Evolutionary conservation across 352 stramenopile genomes (phyloP).

Genomic region (Phytophthora lateralis): DNA sequence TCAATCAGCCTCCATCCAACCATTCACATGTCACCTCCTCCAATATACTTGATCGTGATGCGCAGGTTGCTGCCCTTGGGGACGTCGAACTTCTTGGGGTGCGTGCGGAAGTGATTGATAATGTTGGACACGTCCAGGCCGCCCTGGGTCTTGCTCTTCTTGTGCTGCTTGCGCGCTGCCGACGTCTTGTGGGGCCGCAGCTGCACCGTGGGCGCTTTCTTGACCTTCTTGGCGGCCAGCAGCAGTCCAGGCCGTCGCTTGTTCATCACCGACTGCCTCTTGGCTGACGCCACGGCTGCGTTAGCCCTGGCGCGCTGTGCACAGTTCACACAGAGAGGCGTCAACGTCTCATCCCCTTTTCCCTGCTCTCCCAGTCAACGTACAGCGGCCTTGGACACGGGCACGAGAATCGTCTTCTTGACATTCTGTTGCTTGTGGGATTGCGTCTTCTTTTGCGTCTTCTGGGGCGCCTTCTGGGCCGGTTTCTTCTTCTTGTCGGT

Average conservation of each 20-base stretch:
- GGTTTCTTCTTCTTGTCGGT: slow-evolving; percentile 19
- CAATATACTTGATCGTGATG: slow-evolving; percentile 82
- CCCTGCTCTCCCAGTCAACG: slow-evolving; percentile 7
- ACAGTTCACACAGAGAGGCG: background rate
- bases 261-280: slow-evolving; percentile 76
- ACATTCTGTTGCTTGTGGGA: slow-evolving; percentile 65
- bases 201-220: slow-evolving; percentile 40
- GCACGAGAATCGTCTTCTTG: slow-evolving; percentile 77
- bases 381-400: slow-evolving; percentile 67
- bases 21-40: background rate
- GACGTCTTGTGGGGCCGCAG: slow-evolving; percentile 54
- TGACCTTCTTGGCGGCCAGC: slow-evolving; percentile 38
- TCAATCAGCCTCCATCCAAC: slow-evolving; percentile 8
- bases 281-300: slow-evolving; percentile 53
- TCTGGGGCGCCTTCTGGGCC: slow-evolving; percentile 16
- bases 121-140: slow-evolving; percentile 81
- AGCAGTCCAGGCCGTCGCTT: slow-evolving; percentile 66
- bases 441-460: slow-evolving; percentile 33
- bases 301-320: slow-evolving; percentile 47
- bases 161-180: slow-evolving; percentile 37
- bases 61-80: slow-evolving; percentile 80
- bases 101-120: slow-evolving; percentile 73
- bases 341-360: background rate
- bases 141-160: slow-evolving; percentile 24
- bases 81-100: slow-evolving; percentile 83